A percentile compares a stretch with the other conserved stretches of the same genome.
These are phyloP conservation scores for Didymella segeticola DNA, from an alignment of 2,329 filamentous ascomycete genomes.

Conservation along the genomic window DNA sequence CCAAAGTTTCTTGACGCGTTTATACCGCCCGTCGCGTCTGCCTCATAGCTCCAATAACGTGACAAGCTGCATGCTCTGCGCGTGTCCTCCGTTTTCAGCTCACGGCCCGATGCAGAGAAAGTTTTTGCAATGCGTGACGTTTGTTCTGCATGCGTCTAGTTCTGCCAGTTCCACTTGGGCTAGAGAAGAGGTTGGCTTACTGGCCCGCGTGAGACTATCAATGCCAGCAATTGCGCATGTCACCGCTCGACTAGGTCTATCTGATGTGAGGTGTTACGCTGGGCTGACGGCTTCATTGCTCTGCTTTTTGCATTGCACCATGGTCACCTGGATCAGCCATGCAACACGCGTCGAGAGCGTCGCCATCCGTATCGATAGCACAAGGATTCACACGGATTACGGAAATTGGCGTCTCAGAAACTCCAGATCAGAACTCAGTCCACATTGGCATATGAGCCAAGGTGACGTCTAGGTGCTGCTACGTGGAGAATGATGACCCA, in stretches of 20 bases:
- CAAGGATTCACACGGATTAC: slow-evolving; percentile 9
- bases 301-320: slow-evolving; percentile 4
- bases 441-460: slow-evolving; percentile 12
- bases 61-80: slow-evolving; percentile 26
- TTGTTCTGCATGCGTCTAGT: slow-evolving; percentile 16
- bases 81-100: slow-evolving; percentile 16
- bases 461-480: slow-evolving; percentile 21
- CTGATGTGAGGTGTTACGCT: background rate
- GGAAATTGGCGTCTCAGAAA: slow-evolving; percentile 18
- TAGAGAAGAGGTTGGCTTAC: slow-evolving; percentile 1
- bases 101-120: slow-evolving; percentile 15
- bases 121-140: slow-evolving; percentile 26
- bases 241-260: background rate
- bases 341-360: slow-evolving; percentile 7
- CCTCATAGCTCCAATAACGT: slow-evolving; percentile 34
- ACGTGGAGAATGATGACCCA: slow-evolving; percentile 19
- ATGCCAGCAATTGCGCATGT: background rate
- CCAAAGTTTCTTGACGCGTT: slow-evolving; percentile 45
- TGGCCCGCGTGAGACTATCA: background rate
- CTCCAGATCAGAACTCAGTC: too few species aligned
- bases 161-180: slow-evolving; percentile 6
- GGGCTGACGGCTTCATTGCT: background rate
- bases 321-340: background rate
- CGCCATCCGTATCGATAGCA: background rate
- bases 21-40: slow-evolving; percentile 35